Conservation (phyloP, 2,329 filamentous ascomycete species). For the Fusarium algeriense region DNA sequence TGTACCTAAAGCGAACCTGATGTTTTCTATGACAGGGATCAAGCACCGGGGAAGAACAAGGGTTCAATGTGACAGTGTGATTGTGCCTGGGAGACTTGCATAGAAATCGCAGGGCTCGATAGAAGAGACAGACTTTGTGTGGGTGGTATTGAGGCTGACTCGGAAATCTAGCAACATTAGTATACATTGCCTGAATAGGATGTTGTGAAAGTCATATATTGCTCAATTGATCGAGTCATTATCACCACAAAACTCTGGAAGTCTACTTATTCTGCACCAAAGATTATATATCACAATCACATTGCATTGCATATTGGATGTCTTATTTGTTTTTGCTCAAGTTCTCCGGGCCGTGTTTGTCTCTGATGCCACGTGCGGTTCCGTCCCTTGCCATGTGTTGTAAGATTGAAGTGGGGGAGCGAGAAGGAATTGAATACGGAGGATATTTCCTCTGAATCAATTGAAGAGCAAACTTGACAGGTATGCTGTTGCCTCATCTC, state of each 20-base stretch:
- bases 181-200: conserved; percentile 1
- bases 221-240: conserved; percentile 13
- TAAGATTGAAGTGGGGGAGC: conserved; percentile 26
- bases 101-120: conserved; percentile 27
- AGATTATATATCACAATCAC: not conserved
- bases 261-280: not conserved
- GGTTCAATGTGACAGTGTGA: conserved; percentile 38
- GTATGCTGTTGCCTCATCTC: not conserved
- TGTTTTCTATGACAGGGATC: conserved; percentile 17
- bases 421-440: conserved; percentile 13
- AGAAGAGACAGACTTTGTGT: conserved; percentile 18
- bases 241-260: not conserved
- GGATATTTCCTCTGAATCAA: not conserved
- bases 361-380: conserved; percentile 40
- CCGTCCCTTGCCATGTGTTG: conserved; percentile 28
- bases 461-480: conserved; percentile 2
- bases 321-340: conserved; percentile 7
- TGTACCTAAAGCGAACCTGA: not conserved
- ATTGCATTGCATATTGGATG: not conserved
- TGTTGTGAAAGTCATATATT: conserved; percentile 6
- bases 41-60: conserved; percentile 31
- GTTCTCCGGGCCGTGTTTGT: conserved; percentile 21
- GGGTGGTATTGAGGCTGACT: conserved; percentile 35
- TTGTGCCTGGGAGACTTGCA: conserved; percentile 38
- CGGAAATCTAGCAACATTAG: conserved; percentile 13